Evolutionary conservation across 2,329 filamentous ascomycete genomes (phyloP).

Genomic region (Colletotrichum horii): DNA sequence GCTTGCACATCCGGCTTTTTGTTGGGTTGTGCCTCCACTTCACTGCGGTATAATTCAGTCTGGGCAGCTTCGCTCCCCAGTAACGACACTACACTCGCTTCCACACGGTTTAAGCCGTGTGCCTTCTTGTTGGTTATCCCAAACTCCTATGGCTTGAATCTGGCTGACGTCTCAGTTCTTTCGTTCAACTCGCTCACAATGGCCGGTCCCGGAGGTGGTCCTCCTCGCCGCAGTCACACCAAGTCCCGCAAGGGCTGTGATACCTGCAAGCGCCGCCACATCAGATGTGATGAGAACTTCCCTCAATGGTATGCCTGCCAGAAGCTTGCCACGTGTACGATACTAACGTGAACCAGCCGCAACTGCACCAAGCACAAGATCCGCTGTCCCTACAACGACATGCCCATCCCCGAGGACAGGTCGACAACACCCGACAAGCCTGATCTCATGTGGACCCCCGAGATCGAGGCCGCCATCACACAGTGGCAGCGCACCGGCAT

Average conservation of each 20-base stretch:
- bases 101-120: conserved; percentile 27
- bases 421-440: conserved; percentile 66
- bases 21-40: neutral
- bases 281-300: conserved; percentile 96
- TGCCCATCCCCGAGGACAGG: conserved; percentile 69
- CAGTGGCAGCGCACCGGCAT: conserved; percentile 84
- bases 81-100: conserved; percentile 23
- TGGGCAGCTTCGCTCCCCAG: neutral
- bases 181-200: conserved; percentile 58
- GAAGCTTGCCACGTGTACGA: neutral
- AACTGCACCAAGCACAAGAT: conserved; percentile 99
- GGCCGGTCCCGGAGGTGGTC: conserved; percentile 94
- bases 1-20: conserved; percentile 13
- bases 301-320: conserved; percentile 79
- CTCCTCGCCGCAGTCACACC: conserved; percentile 90
- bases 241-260: conserved; percentile 99
- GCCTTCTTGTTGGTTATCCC: conserved; percentile 32
- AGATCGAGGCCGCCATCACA: conserved; percentile 81
- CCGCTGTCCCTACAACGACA: conserved; percentile 96
- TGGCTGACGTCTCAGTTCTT: conserved; percentile 26
- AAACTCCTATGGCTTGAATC: neutral
- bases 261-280: conserved; percentile 96
- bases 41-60: conserved; percentile 7
- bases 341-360: conserved; percentile 62
- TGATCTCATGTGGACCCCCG: conserved; percentile 83